These are phyloP conservation scores for Achaetomiella virescens DNA, from an alignment of 495 filamentous ascomycete species.

Conservation along the genomic window DNA sequence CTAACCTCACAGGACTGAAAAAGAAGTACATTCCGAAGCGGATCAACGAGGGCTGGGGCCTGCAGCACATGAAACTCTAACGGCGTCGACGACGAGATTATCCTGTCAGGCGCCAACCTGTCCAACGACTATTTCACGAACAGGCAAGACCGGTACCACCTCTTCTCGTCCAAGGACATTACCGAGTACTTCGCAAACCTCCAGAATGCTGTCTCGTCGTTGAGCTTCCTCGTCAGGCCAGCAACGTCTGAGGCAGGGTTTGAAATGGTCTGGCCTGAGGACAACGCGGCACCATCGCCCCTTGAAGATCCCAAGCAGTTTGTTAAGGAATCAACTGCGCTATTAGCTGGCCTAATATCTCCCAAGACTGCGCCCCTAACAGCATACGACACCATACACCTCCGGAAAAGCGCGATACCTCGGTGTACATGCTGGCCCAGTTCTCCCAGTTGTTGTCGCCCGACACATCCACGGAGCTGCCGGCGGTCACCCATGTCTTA, in stretches of 20 bases:
- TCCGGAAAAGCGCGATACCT: slow-evolving; percentile 48
- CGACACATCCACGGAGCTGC: slow-evolving; percentile 82
- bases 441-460: slow-evolving; percentile 75
- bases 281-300: slow-evolving; percentile 67
- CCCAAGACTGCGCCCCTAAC: slow-evolving; percentile 25
- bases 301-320: slow-evolving; percentile 62
- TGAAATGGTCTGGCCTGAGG: slow-evolving; percentile 67
- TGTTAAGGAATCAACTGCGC: slow-evolving; percentile 56
- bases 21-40: slow-evolving; percentile 79
- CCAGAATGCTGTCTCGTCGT: slow-evolving; percentile 65
- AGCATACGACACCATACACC: slow-evolving; percentile 12
- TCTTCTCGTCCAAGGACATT: slow-evolving; percentile 72
- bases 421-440: slow-evolving; percentile 78
- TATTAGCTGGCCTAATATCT: slow-evolving; percentile 59
- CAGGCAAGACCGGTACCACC: slow-evolving; percentile 87
- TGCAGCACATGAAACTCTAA: slow-evolving; percentile 99
- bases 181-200: slow-evolving; percentile 77
- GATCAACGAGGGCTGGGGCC: slow-evolving; percentile 96
- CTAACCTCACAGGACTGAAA: slow-evolving; percentile 80
- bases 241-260: slow-evolving; percentile 56
- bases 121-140: slow-evolving; percentile 96
- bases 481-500: slow-evolving; percentile 68
- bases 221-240: slow-evolving; percentile 76
- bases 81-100: slow-evolving; percentile 90
- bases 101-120: slow-evolving; percentile 90